These are phyloP conservation scores for Solanum hybrid DNA, from an alignment of 305 asterid genomes.

Conservation along the genomic window DNA sequence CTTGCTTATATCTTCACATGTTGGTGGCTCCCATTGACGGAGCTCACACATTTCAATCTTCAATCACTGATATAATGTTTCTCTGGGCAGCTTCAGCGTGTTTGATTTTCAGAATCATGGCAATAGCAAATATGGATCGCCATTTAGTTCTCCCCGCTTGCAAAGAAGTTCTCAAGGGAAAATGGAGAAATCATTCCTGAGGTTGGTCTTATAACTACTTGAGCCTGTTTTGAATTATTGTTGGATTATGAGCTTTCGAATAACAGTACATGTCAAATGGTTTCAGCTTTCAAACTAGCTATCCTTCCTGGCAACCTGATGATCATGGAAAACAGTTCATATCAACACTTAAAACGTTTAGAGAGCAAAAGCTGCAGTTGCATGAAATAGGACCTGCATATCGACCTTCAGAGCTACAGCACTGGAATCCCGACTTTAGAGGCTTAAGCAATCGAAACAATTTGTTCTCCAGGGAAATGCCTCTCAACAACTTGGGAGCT, in stretches of 20 bases:
- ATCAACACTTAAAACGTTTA: slow-evolving; percentile 40
- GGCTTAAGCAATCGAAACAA: slow-evolving; percentile 30
- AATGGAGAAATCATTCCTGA: slow-evolving; percentile 92
- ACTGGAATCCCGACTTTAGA: slow-evolving; percentile 31
- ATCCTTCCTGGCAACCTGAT: slow-evolving; percentile 83
- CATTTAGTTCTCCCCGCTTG: slow-evolving; percentile 36
- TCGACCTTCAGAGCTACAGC: slow-evolving; percentile 27
- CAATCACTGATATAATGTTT: background rate
- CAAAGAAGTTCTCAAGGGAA: slow-evolving; percentile 95
- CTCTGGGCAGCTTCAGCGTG: slow-evolving; percentile 64
- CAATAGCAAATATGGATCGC: slow-evolving; percentile 72
- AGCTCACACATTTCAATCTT: background rate
- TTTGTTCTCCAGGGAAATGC: slow-evolving; percentile 32
- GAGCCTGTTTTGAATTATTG: background rate
- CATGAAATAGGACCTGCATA: slow-evolving; percentile 24
- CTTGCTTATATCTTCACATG: background rate
- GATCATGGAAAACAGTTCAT: slow-evolving; percentile 69
- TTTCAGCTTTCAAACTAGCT: slow-evolving; percentile 69
- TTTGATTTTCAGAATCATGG: slow-evolving; percentile 87
- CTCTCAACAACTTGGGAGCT: slow-evolving; percentile 20
- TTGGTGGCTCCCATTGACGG: background rate
- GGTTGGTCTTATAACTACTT: slow-evolving; percentile 32
- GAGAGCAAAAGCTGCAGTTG: slow-evolving; percentile 60
- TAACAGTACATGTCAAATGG: background rate
- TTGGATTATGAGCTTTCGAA: background rate